Evolutionary conservation across 2,329 filamentous ascomycete genomes (phyloP), one percentile per base, ranked within the genome.

Genomic region (Trichoderma lentiforme): DNA sequence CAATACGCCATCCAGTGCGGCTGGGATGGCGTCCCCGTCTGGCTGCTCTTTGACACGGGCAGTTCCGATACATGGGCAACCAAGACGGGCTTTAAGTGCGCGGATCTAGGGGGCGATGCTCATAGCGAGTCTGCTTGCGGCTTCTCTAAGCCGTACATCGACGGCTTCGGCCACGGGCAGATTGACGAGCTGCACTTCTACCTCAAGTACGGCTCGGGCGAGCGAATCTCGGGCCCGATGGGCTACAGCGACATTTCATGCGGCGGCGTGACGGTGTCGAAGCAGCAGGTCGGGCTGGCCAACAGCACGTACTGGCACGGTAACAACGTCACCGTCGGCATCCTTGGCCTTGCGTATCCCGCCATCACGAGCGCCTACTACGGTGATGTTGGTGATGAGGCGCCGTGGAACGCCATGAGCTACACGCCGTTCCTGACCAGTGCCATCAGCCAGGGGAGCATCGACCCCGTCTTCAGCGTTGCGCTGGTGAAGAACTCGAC

Each of bases 31-130:
- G 76, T 76, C 8, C 79, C 80, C 0, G 75, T 83, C 34, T 83
- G 81, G 79, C 76, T 88, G 32, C 75, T 86, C 14, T 79, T 88
- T 61, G 85, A 87, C 74, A 87, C 85, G 0, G 86, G 84, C 28
- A 86, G 85, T 75, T 83, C 85, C 26, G 86, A 88, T 73, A 87
- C 86, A 1, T 88, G 86, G 86, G 81, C 83, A 2, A 81, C 82
- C 39, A 78, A 79, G 12, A 76, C 75, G 1, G 79, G 81, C 34
- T 86, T 86, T 73, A 76, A 77, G 57, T 88, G 86, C 73, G 76
- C 82, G 43, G 81, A 83, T 71, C 76, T 74, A n/a, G 71, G 74
- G 0, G 82, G 83, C 18, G 73, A 76, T 7, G 71, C 76, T 8
- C 77, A 79, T 28, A 74, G 79, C 2, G 78, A 80, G 43, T 73